These are phyloP conservation scores for Heterobasidion parviporum DNA, from an alignment of 1,284 basidiomycete genomes.

Conservation along the genomic window DNA sequence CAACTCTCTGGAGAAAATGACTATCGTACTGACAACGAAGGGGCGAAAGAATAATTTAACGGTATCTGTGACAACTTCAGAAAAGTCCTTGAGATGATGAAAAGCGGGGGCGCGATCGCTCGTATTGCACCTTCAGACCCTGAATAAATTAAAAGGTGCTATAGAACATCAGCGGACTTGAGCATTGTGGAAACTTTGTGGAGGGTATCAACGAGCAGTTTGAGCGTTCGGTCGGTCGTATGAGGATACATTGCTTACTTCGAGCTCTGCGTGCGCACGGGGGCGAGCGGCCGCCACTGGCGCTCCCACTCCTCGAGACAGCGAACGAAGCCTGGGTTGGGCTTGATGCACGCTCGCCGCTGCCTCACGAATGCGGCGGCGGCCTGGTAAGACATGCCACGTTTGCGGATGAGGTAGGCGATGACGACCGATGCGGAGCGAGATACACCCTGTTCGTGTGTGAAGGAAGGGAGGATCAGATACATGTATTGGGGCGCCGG, in stretches of 20 bases:
- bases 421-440: constrained; percentile 60
- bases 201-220: background rate
- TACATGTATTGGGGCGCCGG: constrained; percentile 4
- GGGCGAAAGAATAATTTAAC: too few relatives aligned
- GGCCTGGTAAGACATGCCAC: constrained; percentile 58
- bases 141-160: too few relatives aligned
- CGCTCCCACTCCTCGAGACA: constrained; percentile 15
- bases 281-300: constrained; percentile 6
- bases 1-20: too few relatives aligned
- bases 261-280: background rate
- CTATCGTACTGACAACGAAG: too few relatives aligned
- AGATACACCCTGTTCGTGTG: constrained; percentile 47
- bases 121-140: too few relatives aligned
- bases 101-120: too few relatives aligned
- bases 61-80: too few relatives aligned
- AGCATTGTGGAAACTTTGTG: background rate
- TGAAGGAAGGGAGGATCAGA: background rate
- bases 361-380: constrained; percentile 49
- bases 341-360: constrained; percentile 60
- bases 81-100: too few relatives aligned
- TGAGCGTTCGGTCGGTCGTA: background rate
- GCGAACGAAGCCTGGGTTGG: constrained; percentile 48
- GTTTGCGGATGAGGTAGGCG: constrained; percentile 57
- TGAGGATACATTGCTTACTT: background rate
- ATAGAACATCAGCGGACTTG: background rate